Conservation (phyloP, 116 monocot genomes). For the Papilionanthe hybrid region DNA sequence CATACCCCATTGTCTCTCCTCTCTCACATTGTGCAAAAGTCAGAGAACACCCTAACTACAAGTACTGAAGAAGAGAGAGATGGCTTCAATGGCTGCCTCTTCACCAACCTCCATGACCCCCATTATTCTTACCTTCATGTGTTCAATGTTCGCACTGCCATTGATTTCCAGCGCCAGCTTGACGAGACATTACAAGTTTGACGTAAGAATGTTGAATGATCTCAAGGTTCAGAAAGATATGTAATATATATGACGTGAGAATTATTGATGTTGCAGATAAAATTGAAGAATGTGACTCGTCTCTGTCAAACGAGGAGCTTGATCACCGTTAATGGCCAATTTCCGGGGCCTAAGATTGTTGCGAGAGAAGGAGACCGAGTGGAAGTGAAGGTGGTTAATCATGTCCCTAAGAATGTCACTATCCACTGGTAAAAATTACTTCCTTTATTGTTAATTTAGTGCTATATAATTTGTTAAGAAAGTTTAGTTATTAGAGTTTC, state of each 20-base stretch:
- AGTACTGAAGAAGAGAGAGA: not conserved
- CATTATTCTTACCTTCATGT: not conserved
- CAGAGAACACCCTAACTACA: not conserved
- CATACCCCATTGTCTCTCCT: no score
- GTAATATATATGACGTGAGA: not conserved
- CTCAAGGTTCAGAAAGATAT: not conserved
- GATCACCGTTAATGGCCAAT: constrained; percentile 35
- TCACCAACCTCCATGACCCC: no score
- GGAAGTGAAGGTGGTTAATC: constrained; percentile 29
- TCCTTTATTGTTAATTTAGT: no score
- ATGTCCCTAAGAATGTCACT: constrained; percentile 22
- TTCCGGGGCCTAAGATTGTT: constrained; percentile 29
- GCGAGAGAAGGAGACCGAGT: constrained; percentile 35
- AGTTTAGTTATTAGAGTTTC: not conserved
- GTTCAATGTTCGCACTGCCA: not conserved
- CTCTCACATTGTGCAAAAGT: not conserved
- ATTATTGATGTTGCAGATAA: constrained; percentile 11
- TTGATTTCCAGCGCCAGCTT: not conserved
- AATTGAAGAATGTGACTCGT: constrained; percentile 23
- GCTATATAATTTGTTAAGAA: not conserved
- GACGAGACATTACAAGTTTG: constrained; percentile 30
- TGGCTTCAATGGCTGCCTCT: not conserved
- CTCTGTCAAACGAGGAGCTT: constrained; percentile 26
- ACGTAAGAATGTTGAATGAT: constrained; percentile 21
- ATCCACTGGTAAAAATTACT: constrained; percentile 34